Base-by-base conservation (phyloP, 805 yeast genomes). In the Torulaspora franciscae region DNA sequence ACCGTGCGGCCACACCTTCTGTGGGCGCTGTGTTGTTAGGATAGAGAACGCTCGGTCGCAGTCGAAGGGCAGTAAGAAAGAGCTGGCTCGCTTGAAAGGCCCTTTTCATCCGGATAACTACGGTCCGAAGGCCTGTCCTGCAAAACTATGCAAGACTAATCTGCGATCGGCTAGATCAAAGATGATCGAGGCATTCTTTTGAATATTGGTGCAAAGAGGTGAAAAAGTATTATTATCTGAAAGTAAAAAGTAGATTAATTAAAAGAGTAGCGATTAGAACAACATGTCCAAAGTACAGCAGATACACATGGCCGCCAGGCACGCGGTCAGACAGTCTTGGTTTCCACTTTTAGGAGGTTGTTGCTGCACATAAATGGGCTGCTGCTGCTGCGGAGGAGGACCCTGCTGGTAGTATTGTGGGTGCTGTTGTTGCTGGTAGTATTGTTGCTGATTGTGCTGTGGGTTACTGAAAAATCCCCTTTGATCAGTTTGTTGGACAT, bases 1-100 rank as follows among this genome's bases (percentile, higher is more conserved):
- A 0, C 64, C 67, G 32, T 88, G 96, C 69, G 96, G 96, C 0
- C 96, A 88, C 67, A 75, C 81, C 0, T 88, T 78, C 61, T 88
- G 96, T 64, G 96, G 96, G 1, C 65, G 91, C 33, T 88, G 96
- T 65, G 84, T 83, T 17, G 77, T 77, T 51, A 75, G 80, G 54
- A 79, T 83, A n/a, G 75, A 74, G 13, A 72, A 75, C 54, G 56
- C 70, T 3, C 58, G 61, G 46, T 54, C 52, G 0, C 59, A 61
- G 45, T 54, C 50, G 0, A 50, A 49, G 7, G 47, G 49, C 28
- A 54, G 52, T 37, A 66, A 58, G 50, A 59, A 50, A 44, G 54
- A 51, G 32, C 50, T 57, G 34, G 48, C 50, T 2, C 44, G 47
- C 6, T 48, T 46, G 9, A 59, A 49, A 55, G 73, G 64, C 38